Evolutionary conservation across 371 early-diverging fungal genomes (phyloP), one percentile per base, ranked within the genome.

Genomic region (Furculomyces boomerangus): DNA sequence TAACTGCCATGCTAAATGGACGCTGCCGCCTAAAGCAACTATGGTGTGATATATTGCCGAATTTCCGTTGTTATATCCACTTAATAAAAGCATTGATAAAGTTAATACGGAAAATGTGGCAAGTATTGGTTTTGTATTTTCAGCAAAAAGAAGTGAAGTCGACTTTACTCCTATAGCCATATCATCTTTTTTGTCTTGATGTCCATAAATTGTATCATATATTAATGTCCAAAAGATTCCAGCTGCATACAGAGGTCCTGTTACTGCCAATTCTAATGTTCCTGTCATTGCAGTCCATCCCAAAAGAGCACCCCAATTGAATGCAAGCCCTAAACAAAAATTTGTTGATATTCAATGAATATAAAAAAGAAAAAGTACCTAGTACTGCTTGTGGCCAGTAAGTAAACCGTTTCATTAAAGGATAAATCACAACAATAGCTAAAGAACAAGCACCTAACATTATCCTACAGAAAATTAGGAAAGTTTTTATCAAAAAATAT

Each of bases 121-220:
- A 18, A 93, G 70, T 66, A 79, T 83, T 30, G 70, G 63, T 31
- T 78, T 78, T 1, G 87, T 81, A 31, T 77, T 73, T 18, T 81
- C 79, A 1, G 81, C 91, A 69, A 94, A 90, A 1, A 76, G 71
- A 7, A 94, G 60, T 0, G 95, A 92, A 2, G 96, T 94, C 0
- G 93, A 93, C 62, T 90, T 90, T 50, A 93, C 83, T 2, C 94
- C 93, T 13, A 79, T 81, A 41, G 71, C 68, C 32, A 83, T 37
- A 66, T 95, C 96, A 60, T 93, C 92, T 24, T 67, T 70, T 67
- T 88, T 91, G 70, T 95, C 96, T 67, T 84, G 71, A 55, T 92
- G 87, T 2, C 93, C 95, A 58, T 96, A 96, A 48, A 96, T 88
- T 22, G 95, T 95, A 63, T 95, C 95, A 67, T 95, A 96, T 2